A percentile compares a stretch with the other conserved stretches of the same genome.
These are phyloP conservation scores for Phytopythium kandeliae DNA, from an alignment of 352 stramenopile species.

Conservation along the genomic window DNA sequence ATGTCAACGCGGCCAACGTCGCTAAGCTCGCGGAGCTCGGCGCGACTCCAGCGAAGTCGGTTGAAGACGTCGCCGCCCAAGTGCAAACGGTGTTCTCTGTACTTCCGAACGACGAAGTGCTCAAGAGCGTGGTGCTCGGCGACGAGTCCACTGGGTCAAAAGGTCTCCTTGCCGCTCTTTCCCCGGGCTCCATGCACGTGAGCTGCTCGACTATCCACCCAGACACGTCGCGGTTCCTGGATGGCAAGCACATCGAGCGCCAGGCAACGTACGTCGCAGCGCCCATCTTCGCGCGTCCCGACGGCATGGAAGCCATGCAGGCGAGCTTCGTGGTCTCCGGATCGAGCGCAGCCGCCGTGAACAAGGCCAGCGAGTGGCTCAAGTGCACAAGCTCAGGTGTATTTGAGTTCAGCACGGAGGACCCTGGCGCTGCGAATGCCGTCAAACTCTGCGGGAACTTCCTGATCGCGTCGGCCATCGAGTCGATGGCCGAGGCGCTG, in stretches of 20 bases:
- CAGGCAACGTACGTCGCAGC: conserved; percentile 41
- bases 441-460: conserved; percentile 84
- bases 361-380: conserved; percentile 30
- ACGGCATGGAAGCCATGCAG: conserved; percentile 63
- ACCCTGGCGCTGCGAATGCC: conserved; percentile 59
- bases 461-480: conserved; percentile 72
- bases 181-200: conserved; percentile 38
- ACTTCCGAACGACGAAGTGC: conserved; percentile 59
- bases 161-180: conserved; percentile 33
- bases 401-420: conserved; percentile 44
- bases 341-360: conserved; percentile 26
- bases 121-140: conserved; percentile 35
- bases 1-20: conserved; percentile 30
- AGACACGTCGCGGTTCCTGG: conserved; percentile 40
- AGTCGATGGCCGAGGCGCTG: conserved; percentile 68
- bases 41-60: conserved; percentile 24
- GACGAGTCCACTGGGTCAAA: conserved; percentile 11
- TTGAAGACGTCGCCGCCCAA: conserved; percentile 33
- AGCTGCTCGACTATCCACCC: conserved; percentile 70
- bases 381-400: conserved; percentile 34
- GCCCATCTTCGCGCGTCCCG: conserved; percentile 67
- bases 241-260: conserved; percentile 22
- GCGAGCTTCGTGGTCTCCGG: conserved; percentile 57
- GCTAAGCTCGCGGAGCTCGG: conserved; percentile 21
- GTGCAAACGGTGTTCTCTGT: conserved; percentile 50